These are phyloP conservation scores for Arabidopsis arenosa DNA, from an alignment of 345 rosid species.

Conservation along the genomic window DNA sequence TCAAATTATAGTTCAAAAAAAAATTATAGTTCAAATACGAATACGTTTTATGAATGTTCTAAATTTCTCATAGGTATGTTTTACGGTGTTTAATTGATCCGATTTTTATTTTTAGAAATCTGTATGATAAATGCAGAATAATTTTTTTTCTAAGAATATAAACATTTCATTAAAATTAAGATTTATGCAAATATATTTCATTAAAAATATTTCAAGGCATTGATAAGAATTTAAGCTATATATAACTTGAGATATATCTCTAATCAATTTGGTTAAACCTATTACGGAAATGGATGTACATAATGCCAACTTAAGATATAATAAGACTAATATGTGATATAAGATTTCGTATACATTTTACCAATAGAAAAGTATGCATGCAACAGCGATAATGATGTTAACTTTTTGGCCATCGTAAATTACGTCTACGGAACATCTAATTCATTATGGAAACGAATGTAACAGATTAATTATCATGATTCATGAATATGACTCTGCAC, in stretches of 20 bases:
- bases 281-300: background rate
- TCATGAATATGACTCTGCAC: slow-evolving; percentile 20
- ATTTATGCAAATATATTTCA: background rate
- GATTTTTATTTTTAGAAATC: background rate
- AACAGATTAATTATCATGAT: slow-evolving; percentile 19
- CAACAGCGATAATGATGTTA: slow-evolving; percentile 21
- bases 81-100: background rate
- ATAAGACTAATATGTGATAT: background rate
- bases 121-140: background rate
- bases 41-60: background rate
- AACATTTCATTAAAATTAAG: too few relatives aligned
- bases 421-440: slow-evolving; percentile 42
- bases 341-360: slow-evolving; percentile 28
- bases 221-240: background rate
- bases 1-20: too few relatives aligned
- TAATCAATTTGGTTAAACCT: background rate
- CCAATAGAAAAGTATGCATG: slow-evolving; percentile 31
- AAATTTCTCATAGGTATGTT: too few relatives aligned
- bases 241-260: background rate
- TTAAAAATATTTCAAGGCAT: background rate
- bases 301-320: background rate
- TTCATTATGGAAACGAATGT: slow-evolving; percentile 33
- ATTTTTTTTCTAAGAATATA: too few relatives aligned
- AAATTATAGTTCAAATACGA: background rate
- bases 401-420: slow-evolving; percentile 32